Percentiles rank a stretch among this genome's conserved stretches.
Evolutionary conservation across 306 rosid genomes (phyloP).

Genomic region (Hylodesmum podocarpum): DNA sequence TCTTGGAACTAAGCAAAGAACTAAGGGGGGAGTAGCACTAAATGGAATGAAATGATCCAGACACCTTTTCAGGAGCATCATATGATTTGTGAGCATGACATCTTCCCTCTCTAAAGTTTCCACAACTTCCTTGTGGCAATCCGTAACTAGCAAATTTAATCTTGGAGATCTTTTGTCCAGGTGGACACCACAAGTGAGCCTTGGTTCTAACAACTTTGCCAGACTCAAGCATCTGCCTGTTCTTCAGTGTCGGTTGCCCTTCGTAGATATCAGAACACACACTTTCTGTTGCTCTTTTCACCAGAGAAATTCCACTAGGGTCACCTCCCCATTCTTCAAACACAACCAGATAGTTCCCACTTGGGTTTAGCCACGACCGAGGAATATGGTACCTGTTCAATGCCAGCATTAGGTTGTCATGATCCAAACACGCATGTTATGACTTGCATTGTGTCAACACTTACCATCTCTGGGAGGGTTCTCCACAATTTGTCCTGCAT

Average conservation of each 20-base stretch:
- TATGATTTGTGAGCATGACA: slow-evolving; percentile 69
- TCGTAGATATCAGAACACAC: slow-evolving; percentile 67
- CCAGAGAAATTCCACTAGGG: slow-evolving; percentile 66
- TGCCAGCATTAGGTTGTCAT: slow-evolving; percentile 20
- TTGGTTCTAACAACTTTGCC: slow-evolving; percentile 42
- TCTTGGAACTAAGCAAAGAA: background rate
- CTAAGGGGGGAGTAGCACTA: background rate
- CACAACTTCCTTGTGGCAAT: slow-evolving; percentile 58
- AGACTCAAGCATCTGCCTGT: slow-evolving; percentile 30
- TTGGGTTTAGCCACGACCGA: slow-evolving; percentile 73
- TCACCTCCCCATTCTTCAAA: slow-evolving; percentile 97
- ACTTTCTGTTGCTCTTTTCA: slow-evolving; percentile 53
- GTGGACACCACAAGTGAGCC: slow-evolving; percentile 68
- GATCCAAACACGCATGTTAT: too few species aligned
- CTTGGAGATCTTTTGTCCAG: slow-evolving; percentile 52
- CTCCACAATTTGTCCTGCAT: slow-evolving; percentile 67
- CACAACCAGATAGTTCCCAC: slow-evolving; percentile 69
- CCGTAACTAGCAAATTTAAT: slow-evolving; percentile 73
- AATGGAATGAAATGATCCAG: background rate
- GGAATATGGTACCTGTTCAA: slow-evolving; percentile 92
- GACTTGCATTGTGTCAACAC: slow-evolving; percentile 23
- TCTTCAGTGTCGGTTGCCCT: slow-evolving; percentile 54
- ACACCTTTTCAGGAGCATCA: slow-evolving; percentile 65
- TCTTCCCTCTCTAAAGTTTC: slow-evolving; percentile 49
- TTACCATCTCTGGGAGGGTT: slow-evolving; percentile 96